Evolutionary conservation across 2,329 filamentous ascomycete genomes (phyloP), one percentile per base, ranked within the genome.

Genomic region (Talaromyces atroroseus): DNA sequence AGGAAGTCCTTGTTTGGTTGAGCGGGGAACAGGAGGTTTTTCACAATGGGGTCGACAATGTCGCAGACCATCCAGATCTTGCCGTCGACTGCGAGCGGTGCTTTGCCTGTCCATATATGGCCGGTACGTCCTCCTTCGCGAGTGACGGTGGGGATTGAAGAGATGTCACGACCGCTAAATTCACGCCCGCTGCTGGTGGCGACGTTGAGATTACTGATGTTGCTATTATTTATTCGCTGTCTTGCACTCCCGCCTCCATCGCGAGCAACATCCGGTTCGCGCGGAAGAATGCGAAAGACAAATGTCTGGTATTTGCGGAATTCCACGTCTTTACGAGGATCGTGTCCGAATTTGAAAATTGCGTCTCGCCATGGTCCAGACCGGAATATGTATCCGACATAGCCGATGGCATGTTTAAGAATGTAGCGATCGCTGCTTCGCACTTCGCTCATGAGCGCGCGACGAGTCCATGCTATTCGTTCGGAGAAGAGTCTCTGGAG

Each of bases 51-150:
- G 65, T 97, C 92, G 0, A 84, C 87, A 54, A 97, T 87, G 70
- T 99, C 94, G 74, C 91, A 95, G 24, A 95, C 82, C 76, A 97
- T 94, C 88, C 91, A 99, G 50, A 94, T 86, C 65, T 94, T 94
- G 40, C 91, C 91, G 65, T 96, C 91, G 1, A 83, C 82, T 16
- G 84, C 83, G 54, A 92, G 83, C 2, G 80, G 73, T 0, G 69
- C 81, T 58, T 84, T 78, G 48, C 92, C 92, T 59, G 95, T 90
- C 71, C 96, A 97, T 1, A 92, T 77, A 70, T 97, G 92, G 0
- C 68, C 62, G 36, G 34, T 44, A 2, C 45, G 50, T 1, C 34
- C 47, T 48, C 65, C 48, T 18, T 46, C 21, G 14, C 23, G 47
- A 16, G 51, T 58, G 14, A 58, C 46, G 3, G 56, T 58, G 16